Evolutionary conservation across 495 filamentous ascomycete genomes (phyloP), one percentile per base, ranked within the genome.

Genomic region (Xylaria venustula): DNA sequence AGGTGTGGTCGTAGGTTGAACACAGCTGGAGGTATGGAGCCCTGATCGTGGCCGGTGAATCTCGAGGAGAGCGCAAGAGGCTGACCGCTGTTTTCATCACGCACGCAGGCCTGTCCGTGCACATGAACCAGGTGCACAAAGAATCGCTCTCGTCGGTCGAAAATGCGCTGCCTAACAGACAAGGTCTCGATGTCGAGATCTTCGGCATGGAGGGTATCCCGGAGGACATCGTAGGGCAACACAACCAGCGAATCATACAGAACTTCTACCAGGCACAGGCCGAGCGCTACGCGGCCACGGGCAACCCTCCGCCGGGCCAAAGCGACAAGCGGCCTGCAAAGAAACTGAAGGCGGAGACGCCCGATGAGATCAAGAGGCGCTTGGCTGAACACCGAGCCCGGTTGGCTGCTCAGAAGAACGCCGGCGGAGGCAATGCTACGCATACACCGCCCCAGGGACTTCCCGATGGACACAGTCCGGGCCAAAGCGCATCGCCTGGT

Each of bases 51-150:
- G 15, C 7, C 14, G 15, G 12, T 17, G n/a, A 20, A 8, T 46
- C 6, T 17, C 32, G 23, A 37, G 23, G 23, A 37, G 23, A 0
- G 58, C 49, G 58, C 58, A 58, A 40, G 28, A 11, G 30, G 30
- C 67, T 79, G 55, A 73, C 51, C 17, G 19, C 8, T 34, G n/a
- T 32, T 63, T 19, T 63, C 60, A n/a, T n/a, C n/a, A n/a, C n/a
- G n/a, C n/a, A n/a, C 25, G 47, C 63, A 97, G 93, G 93, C 77
- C 83, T 98, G 48, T 88, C 87, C 20, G 95, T 98, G 25, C 94
- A 98, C 71, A 90, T 98, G 92, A 94, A 90, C 66, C 95, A 98
- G 72, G 94, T 98, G 22, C 94, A 98, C 77, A 98, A 98, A 71
- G 93, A 98, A 71, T 88, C 84, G 26, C 79, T 98, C 15, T 84